Base-by-base conservation (phyloP, 1,284 basidiomycete species). In the Megacollybia platyphylla region DNA sequence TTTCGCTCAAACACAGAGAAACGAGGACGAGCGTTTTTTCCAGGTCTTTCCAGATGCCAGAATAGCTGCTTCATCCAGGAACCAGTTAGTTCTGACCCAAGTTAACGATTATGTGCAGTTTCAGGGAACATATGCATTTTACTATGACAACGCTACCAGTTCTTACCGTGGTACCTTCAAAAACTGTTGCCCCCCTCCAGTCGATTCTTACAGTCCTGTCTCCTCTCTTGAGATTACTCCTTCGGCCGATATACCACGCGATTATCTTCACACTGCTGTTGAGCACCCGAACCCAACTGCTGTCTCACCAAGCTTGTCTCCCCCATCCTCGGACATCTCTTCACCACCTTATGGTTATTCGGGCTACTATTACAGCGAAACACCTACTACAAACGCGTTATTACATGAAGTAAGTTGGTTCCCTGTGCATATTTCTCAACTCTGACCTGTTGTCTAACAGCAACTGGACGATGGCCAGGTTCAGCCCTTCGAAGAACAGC, bases 11-110 rank as follows among this genome's bases (percentile, higher is more conserved):
- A 40, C 46, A 11, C 36, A 26, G n/a, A 27, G 40, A 38, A 34
- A 47, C 18, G 39, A 45, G 30, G 39, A 41, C 29, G 40, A 47
- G 15, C 36, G 40, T 7, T 50, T 50, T 36, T 48, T 28, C 28
- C 37, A 36, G 20, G 42, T 38, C 10, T 50, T 50, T 40, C 46
- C 48, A 10, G 41, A 40, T n/a, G 46, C 48, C n/a, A 36, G 31
- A 39, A 41, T 35, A 36, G 32, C 35, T 29, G 37, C 20, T 36
- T 18, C 10, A 11, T 15, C 36, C 10, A 10, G 20, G 5, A 37
- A 37, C 20, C 36, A 15, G 20, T 20, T 15, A 10, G 13, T 20
- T 37, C 9, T 37, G 11, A 10, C 10, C 36, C 36, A 37, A 24
- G n/a, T 15, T 11, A 15, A 37, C 20, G 36, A n/a, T 15, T 15